A percentile compares a stretch with the other conserved stretches of the same genome.
Conservation (phyloP, 2,329 filamentous ascomycete genomes). For the Colletotrichum tamarilloi region DNA sequence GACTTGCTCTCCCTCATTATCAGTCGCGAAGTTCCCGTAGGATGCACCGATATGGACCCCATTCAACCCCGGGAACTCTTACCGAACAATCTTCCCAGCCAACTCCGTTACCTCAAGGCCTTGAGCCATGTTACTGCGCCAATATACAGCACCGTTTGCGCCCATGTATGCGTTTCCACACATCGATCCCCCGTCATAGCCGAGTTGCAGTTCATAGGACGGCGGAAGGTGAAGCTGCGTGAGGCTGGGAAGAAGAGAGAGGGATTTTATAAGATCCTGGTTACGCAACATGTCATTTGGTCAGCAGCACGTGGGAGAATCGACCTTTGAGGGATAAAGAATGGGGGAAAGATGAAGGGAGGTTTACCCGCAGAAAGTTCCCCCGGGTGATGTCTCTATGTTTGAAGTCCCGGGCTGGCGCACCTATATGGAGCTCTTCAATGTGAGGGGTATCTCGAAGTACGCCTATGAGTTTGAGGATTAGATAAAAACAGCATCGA, state of each 20-base stretch:
- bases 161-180: slow-evolving; percentile 5
- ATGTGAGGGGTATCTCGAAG: background rate
- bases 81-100: background rate
- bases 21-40: background rate
- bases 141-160: background rate
- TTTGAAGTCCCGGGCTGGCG: background rate
- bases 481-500: background rate
- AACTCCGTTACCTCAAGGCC: background rate
- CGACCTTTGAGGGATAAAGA: too few relatives aligned
- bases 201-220: background rate
- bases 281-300: background rate
- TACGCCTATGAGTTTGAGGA: background rate
- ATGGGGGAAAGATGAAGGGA: background rate
- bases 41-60: background rate
- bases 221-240: background rate
- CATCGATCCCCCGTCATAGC: background rate
- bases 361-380: background rate
- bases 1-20: background rate
- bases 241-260: background rate
- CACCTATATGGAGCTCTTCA: background rate
- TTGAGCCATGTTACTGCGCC: background rate
- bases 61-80: background rate
- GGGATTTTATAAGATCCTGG: background rate
- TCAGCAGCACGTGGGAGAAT: background rate
- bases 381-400: background rate